phyloP scores from a whole-genome alignment of 441 rosid genomes.

The Capsella rubella region DNA sequence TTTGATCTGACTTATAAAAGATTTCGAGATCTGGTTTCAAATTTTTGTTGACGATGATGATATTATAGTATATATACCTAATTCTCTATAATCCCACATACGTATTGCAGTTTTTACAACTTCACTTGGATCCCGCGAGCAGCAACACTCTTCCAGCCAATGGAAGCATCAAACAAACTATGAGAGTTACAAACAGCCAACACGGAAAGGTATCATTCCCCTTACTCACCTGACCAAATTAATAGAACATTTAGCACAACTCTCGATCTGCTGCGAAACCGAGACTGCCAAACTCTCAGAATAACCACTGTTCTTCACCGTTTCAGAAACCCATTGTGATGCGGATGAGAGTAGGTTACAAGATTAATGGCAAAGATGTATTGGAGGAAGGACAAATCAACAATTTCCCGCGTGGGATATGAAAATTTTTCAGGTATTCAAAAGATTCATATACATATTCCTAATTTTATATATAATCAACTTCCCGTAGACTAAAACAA shows the following conservation, averaged over 20 bases:
- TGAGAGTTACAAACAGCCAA: conserved; percentile 87
- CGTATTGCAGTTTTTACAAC: conserved; percentile 84
- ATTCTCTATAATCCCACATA: not conserved
- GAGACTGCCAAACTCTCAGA: not conserved
- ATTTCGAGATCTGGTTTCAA: not conserved
- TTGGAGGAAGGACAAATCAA: conserved; percentile 93
- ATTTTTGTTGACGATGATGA: not conserved
- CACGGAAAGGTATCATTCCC: conserved; percentile 77
- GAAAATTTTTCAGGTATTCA: conserved; percentile 46
- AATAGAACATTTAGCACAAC: not conserved
- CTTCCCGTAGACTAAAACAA: conserved; percentile 11
- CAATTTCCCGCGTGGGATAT: conserved; percentile 85
- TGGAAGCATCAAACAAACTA: conserved; percentile 69
- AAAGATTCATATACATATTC: conserved; percentile 37
- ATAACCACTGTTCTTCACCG: conserved; percentile 10
- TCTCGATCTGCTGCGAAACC: conserved; percentile 21
- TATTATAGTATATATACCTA: conserved; percentile 7
- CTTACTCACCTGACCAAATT: not conserved
- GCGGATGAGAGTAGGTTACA: conserved; percentile 89
- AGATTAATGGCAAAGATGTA: conserved; percentile 67
- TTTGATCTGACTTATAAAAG: conserved; percentile 1
- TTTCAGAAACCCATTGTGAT: conserved; percentile 92
- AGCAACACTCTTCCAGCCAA: conserved; percentile 72
- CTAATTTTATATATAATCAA: conserved; percentile 16
- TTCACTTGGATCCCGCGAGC: conserved; percentile 91